These are phyloP conservation scores for Yamadazyma paraphyllophila DNA, from an alignment of 805 yeast species.

Conservation along the genomic window DNA sequence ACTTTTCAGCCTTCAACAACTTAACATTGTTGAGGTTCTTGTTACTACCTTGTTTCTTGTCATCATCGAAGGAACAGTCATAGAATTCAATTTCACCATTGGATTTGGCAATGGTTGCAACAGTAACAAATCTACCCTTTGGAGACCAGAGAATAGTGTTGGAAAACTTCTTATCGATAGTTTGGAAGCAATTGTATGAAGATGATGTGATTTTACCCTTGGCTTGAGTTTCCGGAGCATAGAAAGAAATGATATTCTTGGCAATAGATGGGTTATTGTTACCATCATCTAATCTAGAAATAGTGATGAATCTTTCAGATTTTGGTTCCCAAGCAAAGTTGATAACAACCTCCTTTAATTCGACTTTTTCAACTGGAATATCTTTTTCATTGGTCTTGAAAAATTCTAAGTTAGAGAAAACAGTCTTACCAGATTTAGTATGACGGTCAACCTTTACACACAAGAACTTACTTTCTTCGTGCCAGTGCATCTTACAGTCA, in stretches of 20 bases:
- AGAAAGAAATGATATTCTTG: constrained; percentile 71
- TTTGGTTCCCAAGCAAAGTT: constrained; percentile 96
- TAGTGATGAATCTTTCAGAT: constrained; percentile 80
- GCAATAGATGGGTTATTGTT: constrained; percentile 61
- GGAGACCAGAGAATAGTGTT: constrained; percentile 88
- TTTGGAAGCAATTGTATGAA: constrained; percentile 59
- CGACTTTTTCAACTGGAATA: constrained; percentile 92
- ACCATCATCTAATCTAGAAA: constrained; percentile 60
- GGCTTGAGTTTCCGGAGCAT: constrained; percentile 63
- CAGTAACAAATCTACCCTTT: constrained; percentile 77
- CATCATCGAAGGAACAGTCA: constrained; percentile 83
- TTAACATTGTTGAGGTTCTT: constrained; percentile 59
- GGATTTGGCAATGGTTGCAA: constrained; percentile 47
- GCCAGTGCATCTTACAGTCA: constrained; percentile 92
- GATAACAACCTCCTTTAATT: constrained; percentile 82
- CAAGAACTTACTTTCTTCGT: constrained; percentile 74
- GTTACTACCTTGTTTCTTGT: constrained; percentile 36
- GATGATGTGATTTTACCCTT: constrained; percentile 44
- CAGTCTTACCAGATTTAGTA: constrained; percentile 90
- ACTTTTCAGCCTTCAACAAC: constrained; percentile 61
- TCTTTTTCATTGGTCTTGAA: constrained; percentile 85
- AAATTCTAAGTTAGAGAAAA: constrained; percentile 88
- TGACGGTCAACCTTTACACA: constrained; percentile 97
- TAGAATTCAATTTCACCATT: constrained; percentile 77
- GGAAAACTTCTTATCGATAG: constrained; percentile 58